A percentile compares a stretch with the other conserved stretches of the same genome.
Conservation (phyloP, 164 flowering plant species). For the Vitis labrusca region DNA sequence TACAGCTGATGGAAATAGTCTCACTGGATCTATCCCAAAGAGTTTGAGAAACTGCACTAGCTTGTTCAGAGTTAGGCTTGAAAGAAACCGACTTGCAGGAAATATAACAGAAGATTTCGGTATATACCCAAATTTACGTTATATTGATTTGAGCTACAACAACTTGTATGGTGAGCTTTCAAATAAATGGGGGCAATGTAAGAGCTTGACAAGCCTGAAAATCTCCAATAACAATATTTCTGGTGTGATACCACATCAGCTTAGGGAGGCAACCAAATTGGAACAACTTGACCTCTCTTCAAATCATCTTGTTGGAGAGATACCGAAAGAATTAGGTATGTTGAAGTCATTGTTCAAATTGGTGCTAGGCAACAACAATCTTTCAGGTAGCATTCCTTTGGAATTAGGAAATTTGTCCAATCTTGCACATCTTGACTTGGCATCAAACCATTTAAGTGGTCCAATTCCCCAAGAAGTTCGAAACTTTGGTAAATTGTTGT, state of each 20-base stretch:
- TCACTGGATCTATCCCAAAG: neutral
- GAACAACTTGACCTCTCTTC: neutral
- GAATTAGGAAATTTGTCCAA: too few relatives aligned
- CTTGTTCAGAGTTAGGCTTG: conserved; percentile 3
- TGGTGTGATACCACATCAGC: neutral
- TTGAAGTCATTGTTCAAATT: neutral
- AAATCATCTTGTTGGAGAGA: neutral
- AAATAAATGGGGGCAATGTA: neutral
- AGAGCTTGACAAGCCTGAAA: neutral
- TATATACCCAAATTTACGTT: neutral
- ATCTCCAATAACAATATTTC: neutral
- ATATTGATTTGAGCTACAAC: conserved; percentile 3
- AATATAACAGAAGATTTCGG: neutral
- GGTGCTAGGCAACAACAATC: neutral
- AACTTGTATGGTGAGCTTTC: conserved; percentile 5
- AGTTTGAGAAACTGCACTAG: neutral
- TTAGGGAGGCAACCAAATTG: neutral
- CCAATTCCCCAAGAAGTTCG: too few relatives aligned
- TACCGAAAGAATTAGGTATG: neutral
- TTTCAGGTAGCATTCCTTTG: too few relatives aligned
- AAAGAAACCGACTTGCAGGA: conserved; percentile 1
- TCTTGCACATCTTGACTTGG: too few relatives aligned
- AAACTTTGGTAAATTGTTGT: too few relatives aligned
- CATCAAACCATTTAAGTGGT: too few relatives aligned
- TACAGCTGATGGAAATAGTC: too few relatives aligned